Evolutionary conservation across 768 basidiomycete genomes (phyloP).

Genomic region (Galerina marginata): DNA sequence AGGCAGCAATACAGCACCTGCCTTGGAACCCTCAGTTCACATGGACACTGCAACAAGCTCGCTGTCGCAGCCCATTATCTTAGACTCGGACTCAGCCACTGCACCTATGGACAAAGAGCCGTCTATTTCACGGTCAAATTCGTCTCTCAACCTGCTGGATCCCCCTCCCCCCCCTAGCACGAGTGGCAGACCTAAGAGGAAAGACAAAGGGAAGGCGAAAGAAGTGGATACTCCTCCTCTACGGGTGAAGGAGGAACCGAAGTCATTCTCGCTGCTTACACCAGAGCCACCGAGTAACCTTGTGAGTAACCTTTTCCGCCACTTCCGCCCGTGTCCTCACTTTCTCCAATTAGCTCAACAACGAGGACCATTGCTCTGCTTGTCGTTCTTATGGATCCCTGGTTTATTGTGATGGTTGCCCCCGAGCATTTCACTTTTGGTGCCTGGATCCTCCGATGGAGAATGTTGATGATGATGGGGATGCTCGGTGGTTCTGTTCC

Average conservation of each 20-base stretch:
- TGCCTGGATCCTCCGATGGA: conserved; percentile 97
- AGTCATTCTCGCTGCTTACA: conserved; percentile 46
- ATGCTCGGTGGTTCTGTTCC: conserved; percentile 84
- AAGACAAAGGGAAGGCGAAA: conserved; percentile 62
- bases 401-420: conserved; percentile 97
- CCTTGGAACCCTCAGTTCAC: conserved; percentile 41
- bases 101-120: conserved; percentile 64
- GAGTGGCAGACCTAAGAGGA: conserved; percentile 42
- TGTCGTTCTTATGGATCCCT: conserved; percentile 84
- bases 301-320: conserved; percentile 35
- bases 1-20: conserved; percentile 48
- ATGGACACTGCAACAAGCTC: conserved; percentile 44
- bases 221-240: conserved; percentile 45
- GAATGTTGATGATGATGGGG: conserved; percentile 76
- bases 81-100: conserved; percentile 57
- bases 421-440: conserved; percentile 93
- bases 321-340: conserved; percentile 15
- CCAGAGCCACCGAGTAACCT: conserved; percentile 51
- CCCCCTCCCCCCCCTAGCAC: conserved; percentile 22
- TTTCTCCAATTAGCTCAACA: conserved; percentile 46
- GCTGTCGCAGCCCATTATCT: conserved; percentile 46
- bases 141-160: conserved; percentile 47
- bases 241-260: conserved; percentile 60
- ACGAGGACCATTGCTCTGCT: conserved; percentile 87
- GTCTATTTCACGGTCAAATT: conserved; percentile 69